Evolutionary conservation across 2,329 filamentous ascomycete species (phyloP), one percentile per base, ranked within the genome.

Genomic region (Diplocarpon rosae): DNA sequence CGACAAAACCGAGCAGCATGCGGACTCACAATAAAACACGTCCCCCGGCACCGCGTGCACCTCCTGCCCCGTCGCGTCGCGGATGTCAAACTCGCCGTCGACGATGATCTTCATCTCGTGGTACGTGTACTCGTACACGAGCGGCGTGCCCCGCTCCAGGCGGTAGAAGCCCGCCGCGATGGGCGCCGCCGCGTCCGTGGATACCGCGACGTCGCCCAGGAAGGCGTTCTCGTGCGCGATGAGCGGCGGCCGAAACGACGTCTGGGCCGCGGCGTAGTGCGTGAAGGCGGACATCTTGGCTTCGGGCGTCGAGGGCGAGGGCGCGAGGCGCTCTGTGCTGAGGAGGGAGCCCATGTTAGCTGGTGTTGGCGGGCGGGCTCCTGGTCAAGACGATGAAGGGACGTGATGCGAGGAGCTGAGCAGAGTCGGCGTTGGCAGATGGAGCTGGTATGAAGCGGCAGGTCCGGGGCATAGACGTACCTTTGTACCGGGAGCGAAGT

Each of bases 31-130:
- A 57, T 76, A 76, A 53, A 81, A 80, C 17, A 79, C 75, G 64
- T 80, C 77, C 0, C 78, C 77, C 38, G 71, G 67, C 24, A 62
- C 65, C 14, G 73, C 76, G 47, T 70, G 68, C n/a, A 78, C 74
- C 52, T 71, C 70, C 49, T 63, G 59, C 31, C 75, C 76, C 9
- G 72, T 73, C 62, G 76, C 75, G 53, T 80, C 76, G 12, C 65
- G 66, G 51, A 80, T 79, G 51, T 75, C 69, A 56, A 77, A 78
- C 50, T 71, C 67, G 14, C 76, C 77, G 52, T 80, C 76, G 7
- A 80, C 62, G 50, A 80, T 78, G 54, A 81, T 80, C 65, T 80
- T 80, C 73, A 79, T 78, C 65, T 80, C 77, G 53, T 80, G 69
- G 60, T 80, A 81, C 37, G 70, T 75, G 56, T 80, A 80, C 37